Base-by-base conservation (phyloP, 768 basidiomycete species). In the Auriculariales sp. region DNA sequence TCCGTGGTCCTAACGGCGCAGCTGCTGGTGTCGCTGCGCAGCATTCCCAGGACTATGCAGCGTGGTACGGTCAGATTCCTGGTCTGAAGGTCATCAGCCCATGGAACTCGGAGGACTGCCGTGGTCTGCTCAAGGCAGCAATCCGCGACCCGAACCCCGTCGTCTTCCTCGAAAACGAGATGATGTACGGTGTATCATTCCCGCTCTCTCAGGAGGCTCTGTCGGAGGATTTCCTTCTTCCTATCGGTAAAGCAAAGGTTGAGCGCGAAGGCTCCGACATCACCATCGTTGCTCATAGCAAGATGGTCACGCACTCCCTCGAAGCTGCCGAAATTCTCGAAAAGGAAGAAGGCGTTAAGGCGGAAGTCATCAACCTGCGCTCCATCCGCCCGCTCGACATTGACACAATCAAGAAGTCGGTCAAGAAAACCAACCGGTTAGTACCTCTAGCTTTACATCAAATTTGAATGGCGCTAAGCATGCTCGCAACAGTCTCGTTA, bases 1-100 rank as follows among this genome's bases (percentile, higher is more conserved):
- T 99, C 83, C 90, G 95, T 69, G 95, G 95, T 48, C 95, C 95
- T 54, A 99, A 99, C 65, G 95, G 95, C 64, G 95, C 95, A 46
- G 95, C 95, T 46, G 68, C 93, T 47, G 95, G 95, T 75, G 95
- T 99, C 33, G 95, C 58, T 34, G 94, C 94, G 22, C 94, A 98
- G 67, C 94, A 98, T 63, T 95, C 91, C 15, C 94, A 98, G 66
- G 94, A 97, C 63, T 99, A 92, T 59, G 87, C 91, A 30, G 81
- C 91, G 9, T 97, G 93, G 94, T 92, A 85, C 55, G 90, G 85
- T 29, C 79, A 78, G 49, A 73, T 99, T 39, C 95, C 95, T 6
- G 95, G 95, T 53, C 75, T 99, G 57, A 99, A 99, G 71, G 95
- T 99, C 54, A 78, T 99, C 62, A 90, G 85, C 58, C 95, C 95